Evolutionary conservation across 2,329 filamentous ascomycete genomes (phyloP).

Genomic region (Aspergillus sp.): DNA sequence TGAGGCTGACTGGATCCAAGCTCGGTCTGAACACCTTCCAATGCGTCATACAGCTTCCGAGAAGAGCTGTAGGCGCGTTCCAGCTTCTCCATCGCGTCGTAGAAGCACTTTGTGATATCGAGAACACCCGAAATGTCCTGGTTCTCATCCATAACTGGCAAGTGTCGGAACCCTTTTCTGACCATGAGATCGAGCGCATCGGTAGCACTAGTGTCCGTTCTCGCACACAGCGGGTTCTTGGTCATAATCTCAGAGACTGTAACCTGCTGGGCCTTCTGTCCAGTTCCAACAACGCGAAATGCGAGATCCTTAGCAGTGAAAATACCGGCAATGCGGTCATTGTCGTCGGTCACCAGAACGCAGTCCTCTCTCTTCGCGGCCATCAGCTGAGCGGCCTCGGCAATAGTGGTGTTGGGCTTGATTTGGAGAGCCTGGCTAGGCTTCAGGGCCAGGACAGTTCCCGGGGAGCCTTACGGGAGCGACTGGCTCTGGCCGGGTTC

Average conservation of each 20-base stretch:
- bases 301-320: conserved; percentile 98
- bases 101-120: conserved; percentile 99
- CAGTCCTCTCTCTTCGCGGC: conserved; percentile 98
- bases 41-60: conserved; percentile 93
- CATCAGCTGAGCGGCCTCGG: conserved; percentile 97
- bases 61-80: conserved; percentile 97
- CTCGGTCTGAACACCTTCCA: conserved; percentile 97
- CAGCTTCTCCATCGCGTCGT: conserved; percentile 99
- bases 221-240: conserved; percentile 95
- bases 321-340: conserved; percentile 96
- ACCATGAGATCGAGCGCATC: conserved; percentile 98
- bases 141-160: conserved; percentile 99
- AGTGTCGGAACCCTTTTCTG: conserved; percentile 91
- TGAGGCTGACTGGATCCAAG: conserved; percentile 92
- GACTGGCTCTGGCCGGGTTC: conserved; percentile 69
- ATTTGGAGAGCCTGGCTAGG: conserved; percentile 96
- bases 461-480: conserved; percentile 91
- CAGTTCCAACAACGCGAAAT: conserved; percentile 89
- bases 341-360: conserved; percentile 93
- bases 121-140: conserved; percentile 97
- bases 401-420: conserved; percentile 88
- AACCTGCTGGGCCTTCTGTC: conserved; percentile 81
- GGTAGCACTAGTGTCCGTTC: conserved; percentile 96
- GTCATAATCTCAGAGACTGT: conserved; percentile 99
- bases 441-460: conserved; percentile 91